Evolutionary conservation across 306 rosid species (phyloP).

Genomic region (Clitoria ternatea): DNA sequence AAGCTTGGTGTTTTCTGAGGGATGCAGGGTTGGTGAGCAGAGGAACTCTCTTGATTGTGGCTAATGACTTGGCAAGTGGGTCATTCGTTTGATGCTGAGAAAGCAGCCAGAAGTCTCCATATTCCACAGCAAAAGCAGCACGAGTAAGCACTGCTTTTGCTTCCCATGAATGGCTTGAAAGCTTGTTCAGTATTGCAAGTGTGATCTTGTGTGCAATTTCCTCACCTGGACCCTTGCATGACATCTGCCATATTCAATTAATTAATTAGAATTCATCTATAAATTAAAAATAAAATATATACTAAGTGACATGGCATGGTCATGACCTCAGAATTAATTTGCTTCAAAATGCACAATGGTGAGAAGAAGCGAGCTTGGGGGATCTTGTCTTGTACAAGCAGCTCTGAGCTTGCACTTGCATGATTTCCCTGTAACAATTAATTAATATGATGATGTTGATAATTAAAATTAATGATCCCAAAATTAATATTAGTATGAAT

Average conservation of each 20-base stretch:
- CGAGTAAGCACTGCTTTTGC: conserved; percentile 67
- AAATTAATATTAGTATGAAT: neutral
- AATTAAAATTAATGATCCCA: no score
- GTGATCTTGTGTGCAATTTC: conserved; percentile 51
- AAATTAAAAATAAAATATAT: no score
- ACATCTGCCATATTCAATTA: conserved; percentile 36
- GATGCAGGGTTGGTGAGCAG: conserved; percentile 32
- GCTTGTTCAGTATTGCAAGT: conserved; percentile 44
- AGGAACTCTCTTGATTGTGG: conserved; percentile 51
- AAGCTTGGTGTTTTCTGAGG: conserved; percentile 41
- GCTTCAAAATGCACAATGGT: conserved; percentile 45
- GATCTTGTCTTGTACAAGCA: conserved; percentile 34
- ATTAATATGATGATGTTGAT: neutral
- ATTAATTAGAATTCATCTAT: no score
- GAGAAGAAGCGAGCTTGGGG: conserved; percentile 30
- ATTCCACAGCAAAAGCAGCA: conserved; percentile 65
- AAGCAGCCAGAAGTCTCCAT: conserved; percentile 68
- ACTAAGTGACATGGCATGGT: no score
- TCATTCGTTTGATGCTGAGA: conserved; percentile 43
- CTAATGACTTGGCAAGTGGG: conserved; percentile 59
- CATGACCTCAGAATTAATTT: conserved; percentile 41
- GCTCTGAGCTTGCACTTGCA: conserved; percentile 28
- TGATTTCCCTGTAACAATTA: conserved; percentile 39
- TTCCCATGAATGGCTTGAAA: conserved; percentile 59
- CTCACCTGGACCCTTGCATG: conserved; percentile 60